A percentile compares a stretch with the other conserved stretches of the same genome.
phyloP scores from a whole-genome alignment of 1,284 basidiomycete genomes.

The Ustilago cynodontis region DNA sequence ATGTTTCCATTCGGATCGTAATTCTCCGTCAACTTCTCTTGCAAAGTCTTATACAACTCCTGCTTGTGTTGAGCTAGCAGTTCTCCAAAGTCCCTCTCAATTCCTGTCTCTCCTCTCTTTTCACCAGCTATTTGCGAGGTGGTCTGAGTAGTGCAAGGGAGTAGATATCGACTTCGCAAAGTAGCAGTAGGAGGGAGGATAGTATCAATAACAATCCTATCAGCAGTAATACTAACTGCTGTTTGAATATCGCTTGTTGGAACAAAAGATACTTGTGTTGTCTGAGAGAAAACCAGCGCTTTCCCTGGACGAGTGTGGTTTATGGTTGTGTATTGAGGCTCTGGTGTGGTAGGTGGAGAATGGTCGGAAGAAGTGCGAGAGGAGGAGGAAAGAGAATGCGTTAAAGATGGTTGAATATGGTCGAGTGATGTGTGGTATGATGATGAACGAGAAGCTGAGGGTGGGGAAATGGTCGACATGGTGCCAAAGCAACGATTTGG shows the following conservation, averaged over 20 bases:
- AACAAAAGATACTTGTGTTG: conserved; percentile 52
- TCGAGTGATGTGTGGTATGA: conserved; percentile 2
- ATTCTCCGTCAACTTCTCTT: conserved; percentile 12
- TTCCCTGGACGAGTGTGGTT: conserved; percentile 6
- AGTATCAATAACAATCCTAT: conserved; percentile 56
- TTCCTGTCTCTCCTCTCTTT: background rate
- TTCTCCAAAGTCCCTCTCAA: background rate
- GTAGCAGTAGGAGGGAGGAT: conserved; percentile 51
- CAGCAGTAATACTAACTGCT: conserved; percentile 45
- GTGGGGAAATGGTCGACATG: background rate
- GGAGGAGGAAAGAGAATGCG: background rate
- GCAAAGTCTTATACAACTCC: conserved; percentile 9
- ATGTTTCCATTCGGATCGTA: conserved; percentile 39
- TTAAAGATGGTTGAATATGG: background rate
- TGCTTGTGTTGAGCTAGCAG: conserved; percentile 15
- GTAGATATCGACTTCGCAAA: background rate
- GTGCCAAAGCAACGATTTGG: background rate
- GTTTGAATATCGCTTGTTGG: conserved; percentile 56
- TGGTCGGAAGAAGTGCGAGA: background rate
- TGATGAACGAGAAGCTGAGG: background rate
- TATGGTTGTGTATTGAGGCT: conserved; percentile 15
- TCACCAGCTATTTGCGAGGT: background rate
- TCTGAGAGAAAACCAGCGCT: conserved; percentile 31
- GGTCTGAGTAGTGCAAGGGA: background rate
- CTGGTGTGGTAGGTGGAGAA: conserved; percentile 2